Conservation (phyloP, 1,284 basidiomycete genomes). For the Cryptococcus hybrid region DNA sequence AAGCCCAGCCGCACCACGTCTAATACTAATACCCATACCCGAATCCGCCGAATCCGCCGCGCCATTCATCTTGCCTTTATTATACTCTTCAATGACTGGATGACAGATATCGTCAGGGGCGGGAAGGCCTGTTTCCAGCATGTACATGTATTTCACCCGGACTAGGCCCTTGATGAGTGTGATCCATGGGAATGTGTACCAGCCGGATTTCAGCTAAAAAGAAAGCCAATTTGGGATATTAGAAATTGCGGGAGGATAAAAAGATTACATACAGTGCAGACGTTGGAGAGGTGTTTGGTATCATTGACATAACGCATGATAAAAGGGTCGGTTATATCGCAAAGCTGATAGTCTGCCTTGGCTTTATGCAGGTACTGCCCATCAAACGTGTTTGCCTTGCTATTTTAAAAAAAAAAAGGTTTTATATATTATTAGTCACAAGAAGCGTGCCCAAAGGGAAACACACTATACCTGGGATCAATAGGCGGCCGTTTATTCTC, state of each 20-base stretch:
- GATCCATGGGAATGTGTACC: constrained; percentile 72
- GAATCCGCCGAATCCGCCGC: too few species aligned
- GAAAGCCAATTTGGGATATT: too few species aligned
- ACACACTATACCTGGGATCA: constrained; percentile 31
- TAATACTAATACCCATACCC: too few species aligned
- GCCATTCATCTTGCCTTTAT: constrained; percentile 8
- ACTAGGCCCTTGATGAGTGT: constrained; percentile 79
- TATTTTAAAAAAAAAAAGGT: too few species aligned
- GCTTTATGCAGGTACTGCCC: constrained; percentile 73
- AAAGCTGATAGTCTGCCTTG: constrained; percentile 87
- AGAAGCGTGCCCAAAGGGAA: not conserved
- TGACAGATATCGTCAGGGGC: constrained; percentile 26
- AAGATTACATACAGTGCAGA: constrained; percentile 62
- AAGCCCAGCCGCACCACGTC: not conserved
- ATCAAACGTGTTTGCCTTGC: constrained; percentile 81
- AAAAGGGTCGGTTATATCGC: constrained; percentile 84
- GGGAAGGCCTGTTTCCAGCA: constrained; percentile 57
- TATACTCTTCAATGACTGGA: constrained; percentile 24
- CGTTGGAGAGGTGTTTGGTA: constrained; percentile 62
- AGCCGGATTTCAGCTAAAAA: constrained; percentile 56
- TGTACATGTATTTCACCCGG: constrained; percentile 79
- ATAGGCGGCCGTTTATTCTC: constrained; percentile 32
- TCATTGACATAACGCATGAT: constrained; percentile 74
- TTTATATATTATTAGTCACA: too few species aligned
- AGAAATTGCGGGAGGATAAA: not conserved